phyloP scores from a whole-genome alignment of 179 eudicot species.

The Beta corolliflora region DNA sequence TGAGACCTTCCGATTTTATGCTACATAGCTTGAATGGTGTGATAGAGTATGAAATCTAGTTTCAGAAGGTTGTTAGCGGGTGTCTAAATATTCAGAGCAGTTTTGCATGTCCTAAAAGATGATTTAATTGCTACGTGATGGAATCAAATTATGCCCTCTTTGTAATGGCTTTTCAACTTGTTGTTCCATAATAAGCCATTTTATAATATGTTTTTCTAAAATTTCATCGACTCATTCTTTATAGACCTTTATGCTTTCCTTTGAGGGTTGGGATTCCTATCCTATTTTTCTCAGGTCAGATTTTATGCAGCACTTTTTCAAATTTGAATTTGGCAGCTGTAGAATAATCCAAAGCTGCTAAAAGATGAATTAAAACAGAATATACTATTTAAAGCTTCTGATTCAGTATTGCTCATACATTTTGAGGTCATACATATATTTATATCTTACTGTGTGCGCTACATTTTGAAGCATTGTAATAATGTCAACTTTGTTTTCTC shows the following conservation, averaged over 20 bases:
- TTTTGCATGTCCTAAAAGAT: background rate
- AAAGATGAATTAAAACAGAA: background rate
- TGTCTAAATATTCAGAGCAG: no score
- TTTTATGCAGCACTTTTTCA: no score
- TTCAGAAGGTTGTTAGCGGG: background rate
- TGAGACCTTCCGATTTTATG: background rate
- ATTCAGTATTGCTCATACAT: background rate
- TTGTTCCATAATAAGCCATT: no score
- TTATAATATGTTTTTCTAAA: no score
- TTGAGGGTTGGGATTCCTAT: background rate
- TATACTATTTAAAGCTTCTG: background rate
- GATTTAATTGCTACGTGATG: background rate
- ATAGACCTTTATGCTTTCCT: no score
- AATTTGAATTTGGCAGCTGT: background rate
- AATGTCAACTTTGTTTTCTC: conserved; percentile 9
- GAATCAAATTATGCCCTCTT: background rate
- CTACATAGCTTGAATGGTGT: background rate
- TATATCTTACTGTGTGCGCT: background rate
- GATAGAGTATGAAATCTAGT: background rate
- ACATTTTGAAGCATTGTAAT: background rate
- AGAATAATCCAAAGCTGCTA: background rate
- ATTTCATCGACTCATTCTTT: no score
- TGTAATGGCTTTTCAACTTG: background rate
- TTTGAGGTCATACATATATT: conserved; percentile 5
- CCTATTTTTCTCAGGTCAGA: no score